Base-by-base conservation (phyloP, 225 moss, liverwort and hornwort species). In the Bryum argenteum region DNA sequence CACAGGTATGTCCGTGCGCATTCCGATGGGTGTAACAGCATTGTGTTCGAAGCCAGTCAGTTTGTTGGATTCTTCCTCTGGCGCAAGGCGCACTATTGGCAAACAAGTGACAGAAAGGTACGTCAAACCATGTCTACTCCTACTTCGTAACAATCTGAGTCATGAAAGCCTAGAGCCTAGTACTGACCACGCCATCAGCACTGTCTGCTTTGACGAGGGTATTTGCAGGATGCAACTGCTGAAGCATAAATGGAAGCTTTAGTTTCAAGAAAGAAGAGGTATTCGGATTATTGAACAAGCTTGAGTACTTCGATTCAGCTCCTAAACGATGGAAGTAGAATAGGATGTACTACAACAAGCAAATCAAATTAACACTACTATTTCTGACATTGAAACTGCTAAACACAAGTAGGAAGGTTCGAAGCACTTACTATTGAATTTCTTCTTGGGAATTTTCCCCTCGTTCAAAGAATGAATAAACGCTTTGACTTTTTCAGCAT, bases 31-130 rank as follows among this genome's bases (percentile, higher is more conserved):
- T 53, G 98, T 91, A 56, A 98, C 94, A 44, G 98, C 94, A 70
- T 98, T 98, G 65, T 94, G 98, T 75, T 89, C 87, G 75, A 82
- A 98, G 44, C 98, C 98, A 56, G 98, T 92, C 61, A 98, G 75
- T 63, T 70, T 79, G 84, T 85, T 81, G n/a, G 98, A 94, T 51
- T 91, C 92, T 63, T 91, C 94, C 79, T 94, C 92, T 26, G 92
- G 94, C 18, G 97, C 97, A 70, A 98, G 83, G 55, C 97, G 89
- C 79, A 94, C 96, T 97, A 48, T 62, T 57, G 43, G 52, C 70
- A 85, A 50, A 61, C 44, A 62, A 66, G 43, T 14, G 53, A 59
- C 40, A 69, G 7, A 21, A 67, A 39, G 47, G 40, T 17, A 58
- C 50, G 28, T 79, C 45, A 58, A 43, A 42, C 26, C 42, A 45